Evolutionary conservation across 2,329 filamentous ascomycete species (phyloP), one percentile per base, ranked within the genome.

Genomic region (Aspergillus glaucus): DNA sequence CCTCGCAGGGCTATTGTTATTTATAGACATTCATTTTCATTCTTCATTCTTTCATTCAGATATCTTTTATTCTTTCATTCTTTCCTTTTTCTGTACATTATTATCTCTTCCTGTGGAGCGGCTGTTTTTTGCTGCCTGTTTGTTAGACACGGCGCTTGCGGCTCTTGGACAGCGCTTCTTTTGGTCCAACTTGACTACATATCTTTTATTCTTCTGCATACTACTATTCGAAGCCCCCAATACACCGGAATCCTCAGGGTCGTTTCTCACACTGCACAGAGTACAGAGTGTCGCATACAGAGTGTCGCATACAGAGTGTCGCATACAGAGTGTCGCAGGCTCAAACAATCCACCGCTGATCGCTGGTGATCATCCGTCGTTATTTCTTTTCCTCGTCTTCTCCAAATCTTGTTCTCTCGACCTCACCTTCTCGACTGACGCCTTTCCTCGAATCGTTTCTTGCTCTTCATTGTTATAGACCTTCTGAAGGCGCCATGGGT

Each of bases 401-500:
- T 36, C 32, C 14, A 15, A n/a, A 36, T 17, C 15, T 36, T 36
- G 26, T 30, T 30, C 26, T 30, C 26, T 30, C 26, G 10, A 30
- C 10, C 9, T 36, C 2, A 36, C 34, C 4, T 17, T 17, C 34
- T n/a, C n/a, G 15, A 19, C 17, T 40, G 4, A 21, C 9, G 8
- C 7, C 9, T 17, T 17, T 40, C 9, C 17, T 10, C 5, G n/a
- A 17, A n/a, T 3, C n/a, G 2, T 36, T 15, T 36, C 6, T 17
- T 36, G 34, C 34, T 36, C 19, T 4, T 12, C 7, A 22, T 15
- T 37, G 3, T 9, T 10, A 17, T 19, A 37, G n/a, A 37, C 34
- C 12, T 17, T 19, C 15, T 19, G 53, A 44, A 65, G 48, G 46
- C 26, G 26, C 10, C 26, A 67, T 74, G 71, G 69, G 64, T 49